A percentile compares a stretch with the other conserved stretches of the same genome.
Conservation (phyloP, 1,284 basidiomycete genomes). For the Ustilago vetiveriae region DNA sequence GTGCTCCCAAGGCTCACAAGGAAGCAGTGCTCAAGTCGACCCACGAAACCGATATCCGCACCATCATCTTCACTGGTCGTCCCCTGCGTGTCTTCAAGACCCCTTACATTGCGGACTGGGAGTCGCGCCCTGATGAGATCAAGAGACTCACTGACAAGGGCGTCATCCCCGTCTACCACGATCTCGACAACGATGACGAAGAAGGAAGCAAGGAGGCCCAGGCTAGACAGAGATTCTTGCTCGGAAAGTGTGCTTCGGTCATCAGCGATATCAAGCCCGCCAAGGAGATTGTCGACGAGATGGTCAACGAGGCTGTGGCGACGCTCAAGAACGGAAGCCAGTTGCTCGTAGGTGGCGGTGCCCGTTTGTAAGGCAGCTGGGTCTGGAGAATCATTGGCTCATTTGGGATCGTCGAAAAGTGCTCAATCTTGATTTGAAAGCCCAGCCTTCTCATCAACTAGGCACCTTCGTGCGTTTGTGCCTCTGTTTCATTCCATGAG, state of each 20-base stretch:
- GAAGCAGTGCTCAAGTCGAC: constrained; percentile 60
- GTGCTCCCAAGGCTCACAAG: constrained; percentile 62
- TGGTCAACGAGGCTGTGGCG: constrained; percentile 56
- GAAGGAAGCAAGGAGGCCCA: constrained; percentile 53
- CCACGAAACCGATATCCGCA: constrained; percentile 61
- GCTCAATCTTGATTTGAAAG: too few relatives aligned
- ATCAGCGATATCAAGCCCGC: constrained; percentile 61
- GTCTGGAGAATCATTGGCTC: too few relatives aligned
- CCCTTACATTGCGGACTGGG: constrained; percentile 58
- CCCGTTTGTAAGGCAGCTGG: constrained; percentile 13
- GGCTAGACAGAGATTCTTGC: constrained; percentile 50
- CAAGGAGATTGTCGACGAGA: constrained; percentile 59
- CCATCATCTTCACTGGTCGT: constrained; percentile 72
- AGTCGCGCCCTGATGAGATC: constrained; percentile 61
- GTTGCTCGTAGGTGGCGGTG: constrained; percentile 35
- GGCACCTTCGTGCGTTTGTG: too few relatives aligned
- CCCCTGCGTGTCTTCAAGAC: constrained; percentile 75
- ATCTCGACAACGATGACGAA: constrained; percentile 61
- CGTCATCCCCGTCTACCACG: constrained; percentile 59
- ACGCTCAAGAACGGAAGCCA: constrained; percentile 43
- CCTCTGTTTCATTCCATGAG: too few relatives aligned
- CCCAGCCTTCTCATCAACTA: too few relatives aligned
- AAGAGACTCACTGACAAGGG: constrained; percentile 60
- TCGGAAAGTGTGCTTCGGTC: constrained; percentile 72
- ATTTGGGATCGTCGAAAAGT: too few relatives aligned